Percentiles rank a stretch among this genome's conserved stretches.
phyloP scores from a whole-genome alignment of 2,329 filamentous ascomycete species.

The Eutypa lata region DNA sequence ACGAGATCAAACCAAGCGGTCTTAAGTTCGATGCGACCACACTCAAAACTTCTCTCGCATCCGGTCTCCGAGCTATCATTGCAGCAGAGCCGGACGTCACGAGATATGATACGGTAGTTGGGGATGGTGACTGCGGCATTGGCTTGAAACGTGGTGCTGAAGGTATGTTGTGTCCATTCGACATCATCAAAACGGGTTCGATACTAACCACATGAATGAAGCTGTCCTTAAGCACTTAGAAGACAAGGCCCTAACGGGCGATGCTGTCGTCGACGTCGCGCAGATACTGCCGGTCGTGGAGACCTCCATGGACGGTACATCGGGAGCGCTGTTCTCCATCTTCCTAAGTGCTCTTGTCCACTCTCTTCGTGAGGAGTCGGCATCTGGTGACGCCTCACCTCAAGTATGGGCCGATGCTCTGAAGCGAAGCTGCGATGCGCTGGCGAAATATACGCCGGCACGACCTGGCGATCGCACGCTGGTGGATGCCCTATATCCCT shows the following conservation, averaged over 20 bases:
- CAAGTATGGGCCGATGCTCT: constrained; percentile 62
- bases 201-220: constrained; percentile 21
- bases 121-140: constrained; percentile 87
- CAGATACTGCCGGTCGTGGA: constrained; percentile 54
- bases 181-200: neutral
- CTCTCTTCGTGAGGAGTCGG: constrained; percentile 44
- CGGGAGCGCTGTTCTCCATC: constrained; percentile 67
- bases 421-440: constrained; percentile 63
- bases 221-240: constrained; percentile 51
- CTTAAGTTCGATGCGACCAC: constrained; percentile 50
- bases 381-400: constrained; percentile 36
- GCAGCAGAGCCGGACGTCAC: constrained; percentile 69
- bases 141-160: constrained; percentile 86
- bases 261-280: constrained; percentile 51
- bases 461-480: constrained; percentile 85
- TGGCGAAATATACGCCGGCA: constrained; percentile 85
- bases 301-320: constrained; percentile 59
- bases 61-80: constrained; percentile 60
- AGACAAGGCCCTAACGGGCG: constrained; percentile 43
- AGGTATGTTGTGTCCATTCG: constrained; percentile 39
- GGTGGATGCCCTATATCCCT: constrained; percentile 85
- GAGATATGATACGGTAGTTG: constrained; percentile 75
- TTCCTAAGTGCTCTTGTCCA: constrained; percentile 84
- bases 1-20: constrained; percentile 40
- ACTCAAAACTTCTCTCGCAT: constrained; percentile 51